Percentiles rank a stretch among this genome's conserved stretches.
Evolutionary conservation across 1,284 basidiomycete genomes (phyloP).

Genomic region (Cryptococcus floricola): DNA sequence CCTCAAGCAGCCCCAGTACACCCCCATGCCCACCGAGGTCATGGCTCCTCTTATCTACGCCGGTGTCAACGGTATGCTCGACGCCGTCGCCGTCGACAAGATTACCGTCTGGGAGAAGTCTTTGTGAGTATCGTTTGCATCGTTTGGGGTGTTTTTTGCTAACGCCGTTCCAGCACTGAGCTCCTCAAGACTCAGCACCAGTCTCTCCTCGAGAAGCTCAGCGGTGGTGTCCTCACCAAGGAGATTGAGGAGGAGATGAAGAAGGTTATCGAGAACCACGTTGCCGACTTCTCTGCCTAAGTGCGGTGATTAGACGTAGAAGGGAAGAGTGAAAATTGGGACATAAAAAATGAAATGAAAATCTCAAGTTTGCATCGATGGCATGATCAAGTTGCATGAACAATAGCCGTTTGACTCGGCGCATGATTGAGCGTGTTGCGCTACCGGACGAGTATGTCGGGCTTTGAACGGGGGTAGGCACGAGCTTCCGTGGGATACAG

Average conservation of each 20-base stretch:
- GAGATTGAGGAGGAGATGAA: constrained; percentile 91
- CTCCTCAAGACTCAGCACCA: constrained; percentile 68
- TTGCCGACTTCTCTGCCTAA: constrained; percentile 66
- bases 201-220: constrained; percentile 74
- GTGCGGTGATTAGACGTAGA: constrained; percentile 1
- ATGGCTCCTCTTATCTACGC: constrained; percentile 99
- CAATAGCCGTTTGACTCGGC: too few species aligned
- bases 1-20: constrained; percentile 98
- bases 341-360: not conserved
- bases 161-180: constrained; percentile 41
- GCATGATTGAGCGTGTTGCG: too few species aligned
- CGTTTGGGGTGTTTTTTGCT: not conserved
- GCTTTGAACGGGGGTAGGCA: too few species aligned
- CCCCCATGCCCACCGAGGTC: constrained; percentile 75
- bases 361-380: too few species aligned
- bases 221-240: constrained; percentile 74
- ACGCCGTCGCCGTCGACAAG: constrained; percentile 87
- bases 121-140: constrained; percentile 24
- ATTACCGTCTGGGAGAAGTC: constrained; percentile 88
- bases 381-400: too few species aligned
- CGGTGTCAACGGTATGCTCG: constrained; percentile 97
- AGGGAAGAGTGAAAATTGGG: not conserved
- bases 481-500: too few species aligned
- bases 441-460: too few species aligned
- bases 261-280: constrained; percentile 81